phyloP scores from a whole-genome alignment of 1,284 basidiomycete genomes.

The Termitomyces sp. region DNA sequence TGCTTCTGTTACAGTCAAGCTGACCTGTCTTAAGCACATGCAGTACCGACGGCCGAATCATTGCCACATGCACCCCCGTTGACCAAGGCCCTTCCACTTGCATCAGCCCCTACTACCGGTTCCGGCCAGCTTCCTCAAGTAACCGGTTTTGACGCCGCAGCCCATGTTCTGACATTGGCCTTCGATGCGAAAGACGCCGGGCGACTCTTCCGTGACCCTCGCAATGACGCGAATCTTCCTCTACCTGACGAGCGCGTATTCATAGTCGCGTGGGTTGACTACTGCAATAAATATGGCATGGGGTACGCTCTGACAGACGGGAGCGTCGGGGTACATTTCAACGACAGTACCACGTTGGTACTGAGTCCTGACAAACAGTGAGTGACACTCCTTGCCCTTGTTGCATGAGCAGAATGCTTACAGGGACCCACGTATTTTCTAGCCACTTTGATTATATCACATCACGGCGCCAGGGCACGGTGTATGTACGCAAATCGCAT shows the following conservation, averaged over 20 bases:
- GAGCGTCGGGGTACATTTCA: slow-evolving; percentile 92
- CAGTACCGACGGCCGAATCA: not conserved
- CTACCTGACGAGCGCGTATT: slow-evolving; percentile 78
- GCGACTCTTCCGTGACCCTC: slow-evolving; percentile 59
- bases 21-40: not conserved
- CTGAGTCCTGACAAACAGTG: slow-evolving; percentile 81
- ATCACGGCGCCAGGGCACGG: slow-evolving; percentile 54
- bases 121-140: slow-evolving; percentile 18
- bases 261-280: slow-evolving; percentile 97
- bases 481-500: slow-evolving; percentile 66
- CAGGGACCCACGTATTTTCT: not conserved
- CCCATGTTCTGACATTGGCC: slow-evolving; percentile 62
- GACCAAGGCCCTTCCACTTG: slow-evolving; percentile 18
- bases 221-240: slow-evolving; percentile 45
- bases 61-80: not conserved
- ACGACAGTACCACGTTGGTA: slow-evolving; percentile 86
- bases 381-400: slow-evolving; percentile 22
- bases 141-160: slow-evolving; percentile 62
- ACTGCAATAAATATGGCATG: slow-evolving; percentile 98
- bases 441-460: slow-evolving; percentile 86
- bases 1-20: not conserved
- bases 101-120: slow-evolving; percentile 11
- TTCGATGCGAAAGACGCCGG: slow-evolving; percentile 62
- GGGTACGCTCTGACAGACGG: slow-evolving; percentile 96
- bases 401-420: not conserved